Evolutionary conservation across 2,329 filamentous ascomycete species (phyloP).

Genomic region (Diaporthe sp.): DNA sequence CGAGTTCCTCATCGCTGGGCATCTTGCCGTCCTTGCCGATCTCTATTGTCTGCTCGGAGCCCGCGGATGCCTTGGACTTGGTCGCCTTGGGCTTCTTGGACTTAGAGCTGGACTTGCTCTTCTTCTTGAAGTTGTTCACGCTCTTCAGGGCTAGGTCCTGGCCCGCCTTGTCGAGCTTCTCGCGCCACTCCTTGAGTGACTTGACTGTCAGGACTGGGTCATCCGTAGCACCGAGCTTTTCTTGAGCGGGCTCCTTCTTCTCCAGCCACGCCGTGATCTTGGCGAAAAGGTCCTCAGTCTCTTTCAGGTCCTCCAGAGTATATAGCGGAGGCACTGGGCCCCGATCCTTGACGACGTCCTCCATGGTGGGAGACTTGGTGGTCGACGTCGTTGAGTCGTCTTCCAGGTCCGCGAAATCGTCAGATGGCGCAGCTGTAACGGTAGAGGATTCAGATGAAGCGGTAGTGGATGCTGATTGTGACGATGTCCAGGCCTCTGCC

Average conservation of each 20-base stretch:
- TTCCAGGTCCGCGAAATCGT: constrained; percentile 81
- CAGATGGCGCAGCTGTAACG: constrained; percentile 61
- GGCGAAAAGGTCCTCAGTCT: constrained; percentile 73
- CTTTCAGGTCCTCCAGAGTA: constrained; percentile 78
- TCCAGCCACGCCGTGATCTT: constrained; percentile 81
- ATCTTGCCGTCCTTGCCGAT: constrained; percentile 58
- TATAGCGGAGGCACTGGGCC: constrained; percentile 77
- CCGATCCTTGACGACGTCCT: constrained; percentile 59
- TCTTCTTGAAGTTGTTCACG: constrained; percentile 68
- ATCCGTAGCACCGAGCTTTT: constrained; percentile 76
- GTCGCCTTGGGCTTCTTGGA: constrained; percentile 61
- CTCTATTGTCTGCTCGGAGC: constrained; percentile 58
- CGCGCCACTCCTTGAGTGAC: constrained; percentile 78
- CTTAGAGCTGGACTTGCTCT: constrained; percentile 56
- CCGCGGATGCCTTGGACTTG: constrained; percentile 48
- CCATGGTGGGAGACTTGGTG: constrained; percentile 59
- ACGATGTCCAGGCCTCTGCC: constrained; percentile 73
- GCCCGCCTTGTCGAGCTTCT: constrained; percentile 79
- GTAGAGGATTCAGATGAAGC: constrained; percentile 63
- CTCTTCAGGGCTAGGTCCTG: constrained; percentile 80
- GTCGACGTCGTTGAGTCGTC: constrained; percentile 69
- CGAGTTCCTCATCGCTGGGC: constrained; percentile 60
- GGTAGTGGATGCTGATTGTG: constrained; percentile 65
- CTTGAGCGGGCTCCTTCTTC: constrained; percentile 78
- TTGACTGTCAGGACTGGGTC: constrained; percentile 82